These are phyloP conservation scores for Fusarium citri DNA, from an alignment of 2,329 filamentous ascomycete species.

Conservation along the genomic window DNA sequence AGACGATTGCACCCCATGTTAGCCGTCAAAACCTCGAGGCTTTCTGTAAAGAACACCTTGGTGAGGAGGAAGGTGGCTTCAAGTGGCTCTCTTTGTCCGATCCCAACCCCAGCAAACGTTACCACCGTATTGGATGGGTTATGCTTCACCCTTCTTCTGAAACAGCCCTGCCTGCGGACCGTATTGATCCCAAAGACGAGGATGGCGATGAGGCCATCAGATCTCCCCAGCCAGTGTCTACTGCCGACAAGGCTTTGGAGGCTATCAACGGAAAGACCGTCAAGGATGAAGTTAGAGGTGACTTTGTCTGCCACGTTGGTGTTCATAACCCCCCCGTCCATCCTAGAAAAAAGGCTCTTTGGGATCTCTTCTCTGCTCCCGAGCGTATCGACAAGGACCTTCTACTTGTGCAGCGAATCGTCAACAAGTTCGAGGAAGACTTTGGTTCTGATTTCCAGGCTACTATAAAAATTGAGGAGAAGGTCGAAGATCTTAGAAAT, in stretches of 20 bases:
- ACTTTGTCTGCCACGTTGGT: constrained; percentile 97
- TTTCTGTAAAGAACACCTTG: constrained; percentile 94
- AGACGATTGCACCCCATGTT: constrained; percentile 96
- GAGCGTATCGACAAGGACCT: constrained; percentile 94
- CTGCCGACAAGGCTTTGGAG: constrained; percentile 87
- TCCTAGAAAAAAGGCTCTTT: constrained; percentile 92
- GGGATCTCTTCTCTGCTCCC: constrained; percentile 95
- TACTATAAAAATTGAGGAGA: constrained; percentile 83
- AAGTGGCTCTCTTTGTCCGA: constrained; percentile 97
- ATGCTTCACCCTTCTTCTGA: constrained; percentile 88
- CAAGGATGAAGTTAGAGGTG: constrained; percentile 90
- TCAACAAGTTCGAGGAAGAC: constrained; percentile 86
- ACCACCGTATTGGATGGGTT: constrained; percentile 98
- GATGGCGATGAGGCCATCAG: constrained; percentile 69
- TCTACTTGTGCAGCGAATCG: constrained; percentile 81
- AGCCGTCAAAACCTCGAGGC: constrained; percentile 92
- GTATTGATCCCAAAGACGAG: constrained; percentile 79
- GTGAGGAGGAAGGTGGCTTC: constrained; percentile 90
- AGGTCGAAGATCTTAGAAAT: constrained; percentile 82
- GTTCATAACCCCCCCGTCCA: constrained; percentile 90
- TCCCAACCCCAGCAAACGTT: constrained; percentile 96
- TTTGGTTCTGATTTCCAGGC: constrained; percentile 83
- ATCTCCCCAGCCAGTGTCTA: constrained; percentile 64
- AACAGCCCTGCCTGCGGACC: constrained; percentile 71
- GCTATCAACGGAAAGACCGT: constrained; percentile 99